Conservation (phyloP, 106 monocot genomes). For the Allium cepa region DNA sequence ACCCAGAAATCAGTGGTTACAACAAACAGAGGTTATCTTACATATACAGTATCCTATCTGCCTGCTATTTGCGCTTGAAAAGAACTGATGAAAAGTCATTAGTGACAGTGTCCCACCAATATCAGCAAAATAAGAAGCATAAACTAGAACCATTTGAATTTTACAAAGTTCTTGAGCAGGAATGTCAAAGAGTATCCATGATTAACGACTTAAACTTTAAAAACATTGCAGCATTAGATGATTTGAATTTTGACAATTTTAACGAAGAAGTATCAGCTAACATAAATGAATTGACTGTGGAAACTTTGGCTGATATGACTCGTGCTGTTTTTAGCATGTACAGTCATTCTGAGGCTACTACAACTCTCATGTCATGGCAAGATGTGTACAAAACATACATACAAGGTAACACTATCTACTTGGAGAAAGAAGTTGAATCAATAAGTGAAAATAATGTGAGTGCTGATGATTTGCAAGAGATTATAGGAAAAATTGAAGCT, state of each 20-base stretch:
- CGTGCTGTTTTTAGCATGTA: slow-evolving; percentile 43
- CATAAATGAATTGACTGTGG: slow-evolving; percentile 57
- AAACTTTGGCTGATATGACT: slow-evolving; percentile 61
- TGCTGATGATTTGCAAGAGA: slow-evolving; percentile 31
- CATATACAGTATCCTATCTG: slow-evolving; percentile 71
- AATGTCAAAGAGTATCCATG: slow-evolving; percentile 60
- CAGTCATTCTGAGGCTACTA: slow-evolving; percentile 24
- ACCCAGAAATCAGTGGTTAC: slow-evolving; percentile 64
- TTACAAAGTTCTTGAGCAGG: slow-evolving; percentile 77
- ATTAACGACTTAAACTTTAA: slow-evolving; percentile 77
- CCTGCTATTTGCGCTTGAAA: slow-evolving; percentile 47
- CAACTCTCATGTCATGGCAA: slow-evolving; percentile 53
- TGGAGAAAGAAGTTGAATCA: slow-evolving; percentile 32
- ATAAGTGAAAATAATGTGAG: slow-evolving; percentile 15
- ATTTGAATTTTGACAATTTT: slow-evolving; percentile 76
- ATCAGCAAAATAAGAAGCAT: slow-evolving; percentile 29
- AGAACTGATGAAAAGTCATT: slow-evolving; percentile 26
- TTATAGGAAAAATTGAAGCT: slow-evolving; percentile 41
- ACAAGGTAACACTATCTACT: slow-evolving; percentile 29
- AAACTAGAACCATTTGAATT: slow-evolving; percentile 51
- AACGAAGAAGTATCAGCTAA: slow-evolving; percentile 71
- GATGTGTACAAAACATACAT: slow-evolving; percentile 76
- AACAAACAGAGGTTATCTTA: slow-evolving; percentile 82
- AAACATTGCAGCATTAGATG: slow-evolving; percentile 59
- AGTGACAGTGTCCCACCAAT: slow-evolving; percentile 1